Percentiles rank a stretch among this genome's conserved stretches.
These are phyloP conservation scores for Aspergillus funiculosus DNA, from an alignment of 495 filamentous ascomycete species.

Conservation along the genomic window DNA sequence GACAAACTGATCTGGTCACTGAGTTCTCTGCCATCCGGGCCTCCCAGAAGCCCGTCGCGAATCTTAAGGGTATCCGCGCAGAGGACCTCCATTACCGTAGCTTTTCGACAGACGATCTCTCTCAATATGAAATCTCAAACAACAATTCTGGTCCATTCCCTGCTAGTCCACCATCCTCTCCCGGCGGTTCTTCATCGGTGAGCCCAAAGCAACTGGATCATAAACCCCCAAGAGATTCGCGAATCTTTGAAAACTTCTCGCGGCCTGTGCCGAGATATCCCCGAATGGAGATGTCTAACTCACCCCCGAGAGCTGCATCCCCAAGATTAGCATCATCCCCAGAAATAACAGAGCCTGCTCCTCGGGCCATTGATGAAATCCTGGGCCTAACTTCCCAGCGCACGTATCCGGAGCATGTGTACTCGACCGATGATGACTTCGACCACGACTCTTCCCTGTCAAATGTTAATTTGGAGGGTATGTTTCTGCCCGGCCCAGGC, in stretches of 20 bases:
- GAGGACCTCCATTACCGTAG: conserved; percentile 60
- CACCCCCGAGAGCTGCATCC: conserved; percentile 26
- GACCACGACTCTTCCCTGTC: conserved; percentile 12
- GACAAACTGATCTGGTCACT: conserved; percentile 56
- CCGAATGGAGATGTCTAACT: conserved; percentile 25
- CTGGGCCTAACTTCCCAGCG: conserved; percentile 29
- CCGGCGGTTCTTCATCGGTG: conserved; percentile 12
- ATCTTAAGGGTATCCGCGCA: conserved; percentile 56
- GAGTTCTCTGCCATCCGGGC: conserved; percentile 63
- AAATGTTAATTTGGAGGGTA: conserved; percentile 19
- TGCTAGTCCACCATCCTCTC: conserved; percentile 18
- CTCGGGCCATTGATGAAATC: conserved; percentile 42
- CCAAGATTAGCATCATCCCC: conserved; percentile 29
- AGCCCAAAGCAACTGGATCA: conserved; percentile 16
- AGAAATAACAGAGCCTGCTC: conserved; percentile 35
- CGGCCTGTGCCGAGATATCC: conserved; percentile 40
- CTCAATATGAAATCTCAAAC: conserved; percentile 19
- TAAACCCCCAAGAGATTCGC: conserved; percentile 26
- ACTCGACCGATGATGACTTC: conserved; percentile 25
- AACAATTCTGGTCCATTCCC: conserved; percentile 17
- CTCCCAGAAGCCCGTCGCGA: conserved; percentile 56
- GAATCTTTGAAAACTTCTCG: conserved; percentile 46
- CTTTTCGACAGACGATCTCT: conserved; percentile 52
- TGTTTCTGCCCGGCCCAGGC: conserved; percentile 15
- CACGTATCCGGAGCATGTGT: conserved; percentile 33